Conservation (phyloP, 108 stramenopile species). For the Craspedostauros australis region DNA sequence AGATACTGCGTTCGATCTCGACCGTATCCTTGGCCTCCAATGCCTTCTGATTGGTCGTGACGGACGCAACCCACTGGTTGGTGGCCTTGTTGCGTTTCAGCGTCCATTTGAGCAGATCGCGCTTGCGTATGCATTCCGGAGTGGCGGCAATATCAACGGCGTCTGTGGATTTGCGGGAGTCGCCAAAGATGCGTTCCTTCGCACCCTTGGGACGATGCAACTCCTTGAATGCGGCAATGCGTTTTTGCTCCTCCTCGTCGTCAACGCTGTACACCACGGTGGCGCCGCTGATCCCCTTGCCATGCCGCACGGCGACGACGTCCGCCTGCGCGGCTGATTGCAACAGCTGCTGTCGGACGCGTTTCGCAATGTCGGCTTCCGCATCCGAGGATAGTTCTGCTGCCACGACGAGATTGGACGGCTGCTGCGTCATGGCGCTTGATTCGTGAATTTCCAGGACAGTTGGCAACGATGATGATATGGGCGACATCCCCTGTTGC, state of each 20-base stretch:
- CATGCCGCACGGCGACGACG: slow-evolving; percentile 8
- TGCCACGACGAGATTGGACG: slow-evolving; percentile 13
- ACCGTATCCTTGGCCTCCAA: slow-evolving; percentile 7
- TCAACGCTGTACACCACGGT: neutral
- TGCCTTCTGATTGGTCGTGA: slow-evolving; percentile 39
- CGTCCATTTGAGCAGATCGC: slow-evolving; percentile 26
- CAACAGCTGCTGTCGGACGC: slow-evolving; percentile 18
- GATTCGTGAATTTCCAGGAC: no score
- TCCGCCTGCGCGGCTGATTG: slow-evolving; percentile 9
- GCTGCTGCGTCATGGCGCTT: no score
- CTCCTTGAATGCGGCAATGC: slow-evolving; percentile 6
- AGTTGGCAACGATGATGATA: no score
- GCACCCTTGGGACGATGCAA: slow-evolving; percentile 9
- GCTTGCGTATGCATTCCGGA: slow-evolving; percentile 19
- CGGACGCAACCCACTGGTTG: slow-evolving; percentile 53
- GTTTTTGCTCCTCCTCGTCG: neutral
- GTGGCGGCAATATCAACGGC: slow-evolving; percentile 12
- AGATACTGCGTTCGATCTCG: slow-evolving; percentile 4
- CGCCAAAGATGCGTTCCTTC: slow-evolving; percentile 17
- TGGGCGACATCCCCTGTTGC: no score
- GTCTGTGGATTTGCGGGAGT: neutral
- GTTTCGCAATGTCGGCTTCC: slow-evolving; percentile 17
- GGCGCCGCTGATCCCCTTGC: slow-evolving; percentile 5
- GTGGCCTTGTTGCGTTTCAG: slow-evolving; percentile 48
- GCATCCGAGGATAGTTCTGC: slow-evolving; percentile 7